These are phyloP conservation scores for Termitomyces sp. DNA, from an alignment of 768 basidiomycete species.

Conservation along the genomic window DNA sequence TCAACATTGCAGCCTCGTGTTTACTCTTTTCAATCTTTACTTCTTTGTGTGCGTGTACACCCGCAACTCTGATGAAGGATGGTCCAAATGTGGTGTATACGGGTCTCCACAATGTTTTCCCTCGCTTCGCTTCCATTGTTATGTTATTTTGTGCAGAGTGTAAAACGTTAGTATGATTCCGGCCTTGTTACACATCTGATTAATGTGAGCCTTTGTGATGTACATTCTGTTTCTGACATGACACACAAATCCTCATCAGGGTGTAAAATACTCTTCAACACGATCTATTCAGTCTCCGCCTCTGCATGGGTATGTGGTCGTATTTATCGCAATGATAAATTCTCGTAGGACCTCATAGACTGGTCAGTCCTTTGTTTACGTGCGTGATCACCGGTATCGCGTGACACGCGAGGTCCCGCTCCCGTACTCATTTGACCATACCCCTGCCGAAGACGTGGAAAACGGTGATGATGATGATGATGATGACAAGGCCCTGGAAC, in stretches of 20 bases:
- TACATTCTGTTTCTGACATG: slow-evolving; percentile 32
- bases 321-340: neutral
- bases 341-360: slow-evolving; percentile 78
- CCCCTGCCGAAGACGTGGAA: slow-evolving; percentile 42
- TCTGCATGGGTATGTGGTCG: slow-evolving; percentile 69
- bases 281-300: slow-evolving; percentile 66
- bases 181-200: slow-evolving; percentile 72
- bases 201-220: slow-evolving; percentile 53
- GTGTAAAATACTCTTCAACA: slow-evolving; percentile 53
- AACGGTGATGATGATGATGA: slow-evolving; percentile 38
- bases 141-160: slow-evolving; percentile 78
- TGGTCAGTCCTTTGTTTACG: slow-evolving; percentile 78
- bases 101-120: slow-evolving; percentile 45
- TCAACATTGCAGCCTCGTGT: slow-evolving; percentile 78
- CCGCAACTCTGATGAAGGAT: slow-evolving; percentile 46
- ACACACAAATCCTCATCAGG: slow-evolving; percentile 1
- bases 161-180: slow-evolving; percentile 86
- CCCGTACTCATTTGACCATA: slow-evolving; percentile 65
- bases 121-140: slow-evolving; percentile 66
- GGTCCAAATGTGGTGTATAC: slow-evolving; percentile 44
- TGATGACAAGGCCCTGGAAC: slow-evolving; percentile 11
- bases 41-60: slow-evolving; percentile 74
- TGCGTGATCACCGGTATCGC: slow-evolving; percentile 73
- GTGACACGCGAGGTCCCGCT: slow-evolving; percentile 82
- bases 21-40: slow-evolving; percentile 69